These are phyloP conservation scores for Aspergillus aculeatinus DNA, from an alignment of 2,329 filamentous ascomycete species.

Conservation along the genomic window DNA sequence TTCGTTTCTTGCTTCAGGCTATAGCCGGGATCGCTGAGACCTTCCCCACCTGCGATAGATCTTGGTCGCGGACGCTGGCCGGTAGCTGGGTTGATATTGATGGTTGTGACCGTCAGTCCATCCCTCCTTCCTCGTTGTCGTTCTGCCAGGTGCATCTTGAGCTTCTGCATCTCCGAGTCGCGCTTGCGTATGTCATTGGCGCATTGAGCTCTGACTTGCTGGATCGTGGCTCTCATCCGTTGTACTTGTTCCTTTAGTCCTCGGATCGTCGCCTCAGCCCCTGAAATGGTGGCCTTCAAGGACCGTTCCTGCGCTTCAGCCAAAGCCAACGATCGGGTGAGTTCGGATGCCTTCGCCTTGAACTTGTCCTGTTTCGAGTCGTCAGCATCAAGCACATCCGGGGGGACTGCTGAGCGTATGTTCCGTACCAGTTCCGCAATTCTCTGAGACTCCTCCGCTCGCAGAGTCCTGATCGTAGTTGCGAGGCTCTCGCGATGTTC, in stretches of 20 bases:
- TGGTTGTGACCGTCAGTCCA: constrained; percentile 52
- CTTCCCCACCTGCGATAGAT: constrained; percentile 35
- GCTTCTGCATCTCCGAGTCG: constrained; percentile 80
- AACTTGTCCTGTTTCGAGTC: constrained; percentile 48
- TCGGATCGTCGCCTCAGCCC: constrained; percentile 70
- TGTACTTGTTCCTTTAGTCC: constrained; percentile 81
- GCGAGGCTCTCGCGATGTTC: constrained; percentile 83
- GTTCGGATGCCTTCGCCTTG: constrained; percentile 55
- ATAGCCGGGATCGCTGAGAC: constrained; percentile 59
- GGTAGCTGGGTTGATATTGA: constrained; percentile 44
- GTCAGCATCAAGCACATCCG: constrained; percentile 9
- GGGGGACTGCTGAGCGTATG: too few species aligned
- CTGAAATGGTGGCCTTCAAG: constrained; percentile 67
- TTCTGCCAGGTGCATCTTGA: constrained; percentile 84
- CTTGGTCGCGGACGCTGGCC: constrained; percentile 33
- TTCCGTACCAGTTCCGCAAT: constrained; percentile 63
- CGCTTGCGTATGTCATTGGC: constrained; percentile 88
- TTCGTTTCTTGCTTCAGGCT: constrained; percentile 84
- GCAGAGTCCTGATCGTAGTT: constrained; percentile 71
- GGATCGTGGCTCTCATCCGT: constrained; percentile 73
- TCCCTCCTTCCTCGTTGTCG: constrained; percentile 58
- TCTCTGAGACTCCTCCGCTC: constrained; percentile 72
- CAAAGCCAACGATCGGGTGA: constrained; percentile 57
- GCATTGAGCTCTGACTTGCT: constrained; percentile 82
- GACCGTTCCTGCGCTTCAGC: constrained; percentile 70